phyloP scores from a whole-genome alignment of 257 asterid species.

The Capsicum pubescens region DNA sequence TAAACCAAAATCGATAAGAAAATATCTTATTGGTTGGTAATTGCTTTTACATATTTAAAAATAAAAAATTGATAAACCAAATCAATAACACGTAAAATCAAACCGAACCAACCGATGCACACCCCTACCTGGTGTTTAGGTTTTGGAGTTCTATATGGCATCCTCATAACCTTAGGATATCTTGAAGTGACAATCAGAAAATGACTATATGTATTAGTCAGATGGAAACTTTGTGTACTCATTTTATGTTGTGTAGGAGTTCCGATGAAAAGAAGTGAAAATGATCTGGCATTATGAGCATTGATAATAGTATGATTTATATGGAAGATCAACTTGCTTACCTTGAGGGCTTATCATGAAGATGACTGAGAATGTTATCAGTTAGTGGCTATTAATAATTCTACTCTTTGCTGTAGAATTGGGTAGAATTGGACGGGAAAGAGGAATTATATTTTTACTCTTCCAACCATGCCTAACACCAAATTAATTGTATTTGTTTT shows the following conservation, averaged over 20 bases:
- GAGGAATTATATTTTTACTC: not conserved
- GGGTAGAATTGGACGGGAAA: not conserved
- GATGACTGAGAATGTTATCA: not conserved
- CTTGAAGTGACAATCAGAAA: not conserved
- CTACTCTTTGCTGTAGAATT: constrained; percentile 3
- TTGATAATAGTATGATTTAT: not conserved
- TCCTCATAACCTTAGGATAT: not conserved
- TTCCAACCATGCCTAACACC: not conserved
- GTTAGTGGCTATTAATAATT: not conserved
- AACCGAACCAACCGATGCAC: too few species aligned
- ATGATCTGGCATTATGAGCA: not conserved
- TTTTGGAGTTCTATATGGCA: not conserved
- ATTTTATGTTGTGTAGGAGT: not conserved
- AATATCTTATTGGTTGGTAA: too few species aligned
- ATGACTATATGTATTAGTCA: not conserved
- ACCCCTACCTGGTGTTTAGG: not conserved
- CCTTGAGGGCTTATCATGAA: not conserved
- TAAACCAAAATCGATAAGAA: too few species aligned
- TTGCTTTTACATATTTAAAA: too few species aligned
- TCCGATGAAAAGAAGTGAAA: not conserved
- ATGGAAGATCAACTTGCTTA: not conserved
- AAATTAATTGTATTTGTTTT: not conserved
- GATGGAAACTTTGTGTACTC: not conserved
- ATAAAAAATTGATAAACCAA: too few species aligned
- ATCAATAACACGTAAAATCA: too few species aligned